Percentiles rank a stretch among this genome's conserved stretches.
These are phyloP conservation scores for Senna tora DNA, from an alignment of 306 rosid genomes.

Conservation along the genomic window DNA sequence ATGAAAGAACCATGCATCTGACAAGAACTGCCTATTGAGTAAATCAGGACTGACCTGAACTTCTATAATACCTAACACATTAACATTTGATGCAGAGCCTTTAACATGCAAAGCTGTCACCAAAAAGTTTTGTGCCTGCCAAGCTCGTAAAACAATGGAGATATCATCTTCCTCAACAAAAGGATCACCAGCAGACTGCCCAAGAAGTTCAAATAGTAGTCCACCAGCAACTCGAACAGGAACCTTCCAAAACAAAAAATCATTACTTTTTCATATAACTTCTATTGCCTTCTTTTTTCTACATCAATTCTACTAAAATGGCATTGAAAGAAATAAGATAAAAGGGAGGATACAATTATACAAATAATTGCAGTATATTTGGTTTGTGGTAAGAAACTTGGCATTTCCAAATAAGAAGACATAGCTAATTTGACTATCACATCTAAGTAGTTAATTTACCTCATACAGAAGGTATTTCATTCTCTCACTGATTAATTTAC, in stretches of 20 bases:
- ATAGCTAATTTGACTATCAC: neutral
- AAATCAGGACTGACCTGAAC: slow-evolving; percentile 67
- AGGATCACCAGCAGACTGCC: slow-evolving; percentile 92
- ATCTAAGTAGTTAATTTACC: slow-evolving; percentile 44
- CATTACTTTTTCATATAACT: too few relatives aligned
- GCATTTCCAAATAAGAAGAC: neutral
- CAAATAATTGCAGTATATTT: slow-evolving; percentile 10
- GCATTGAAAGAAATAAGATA: neutral
- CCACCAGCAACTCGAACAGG: slow-evolving; percentile 97
- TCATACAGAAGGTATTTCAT: slow-evolving; percentile 89
- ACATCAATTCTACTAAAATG: slow-evolving; percentile 18
- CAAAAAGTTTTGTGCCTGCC: slow-evolving; percentile 91
- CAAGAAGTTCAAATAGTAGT: slow-evolving; percentile 82
- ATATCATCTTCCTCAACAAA: slow-evolving; percentile 80
- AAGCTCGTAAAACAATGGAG: slow-evolving; percentile 84
- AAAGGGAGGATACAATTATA: slow-evolving; percentile 5
- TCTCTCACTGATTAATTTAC: slow-evolving; percentile 73
- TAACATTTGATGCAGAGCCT: slow-evolving; percentile 60
- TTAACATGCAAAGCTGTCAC: slow-evolving; percentile 83
- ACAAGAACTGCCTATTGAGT: neutral
- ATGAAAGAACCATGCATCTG: neutral
- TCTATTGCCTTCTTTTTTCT: neutral
- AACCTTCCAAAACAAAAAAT: slow-evolving; percentile 48
- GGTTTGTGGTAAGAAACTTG: slow-evolving; percentile 16
- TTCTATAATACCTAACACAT: slow-evolving; percentile 83